phyloP scores from a whole-genome alignment of 176 grass and related monocot genomes.

The Carex kokanica region DNA sequence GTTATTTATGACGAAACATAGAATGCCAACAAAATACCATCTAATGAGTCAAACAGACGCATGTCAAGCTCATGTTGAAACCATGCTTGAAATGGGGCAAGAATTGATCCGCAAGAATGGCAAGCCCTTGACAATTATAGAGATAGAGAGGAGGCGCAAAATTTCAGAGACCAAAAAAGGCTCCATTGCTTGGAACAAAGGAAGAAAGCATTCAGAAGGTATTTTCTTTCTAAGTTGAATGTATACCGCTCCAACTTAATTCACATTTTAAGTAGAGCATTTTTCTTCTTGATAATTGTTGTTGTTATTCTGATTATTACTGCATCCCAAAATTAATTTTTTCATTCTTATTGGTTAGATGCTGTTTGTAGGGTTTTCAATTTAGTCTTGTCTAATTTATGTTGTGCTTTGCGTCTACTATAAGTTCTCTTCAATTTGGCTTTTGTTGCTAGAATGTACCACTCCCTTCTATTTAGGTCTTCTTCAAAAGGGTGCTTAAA shows the following conservation, averaged over 20 bases:
- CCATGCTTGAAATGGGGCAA: not conserved
- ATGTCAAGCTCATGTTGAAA: conserved; percentile 1
- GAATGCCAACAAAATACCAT: not conserved
- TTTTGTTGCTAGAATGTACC: not conserved
- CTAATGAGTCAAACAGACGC: not conserved
- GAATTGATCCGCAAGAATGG: not conserved
- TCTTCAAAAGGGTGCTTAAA: not conserved
- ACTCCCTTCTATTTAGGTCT: not conserved
- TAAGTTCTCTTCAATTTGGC: not conserved
- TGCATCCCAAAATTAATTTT: not conserved
- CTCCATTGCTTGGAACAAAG: conserved; percentile 51
- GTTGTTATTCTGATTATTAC: not conserved
- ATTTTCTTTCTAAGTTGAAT: conserved; percentile 17
- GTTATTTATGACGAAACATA: not conserved
- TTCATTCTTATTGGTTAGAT: not conserved
- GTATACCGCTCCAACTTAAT: not conserved
- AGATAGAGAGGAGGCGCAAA: conserved; percentile 71
- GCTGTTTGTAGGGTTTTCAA: not conserved
- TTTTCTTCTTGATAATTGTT: not conserved
- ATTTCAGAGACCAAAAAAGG: conserved; percentile 81
- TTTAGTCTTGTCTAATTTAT: conserved; percentile 9
- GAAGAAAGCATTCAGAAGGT: conserved; percentile 23
- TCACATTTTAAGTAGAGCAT: not conserved
- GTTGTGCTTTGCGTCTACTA: not conserved
- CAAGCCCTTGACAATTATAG: conserved; percentile 34